A percentile compares a stretch with the other conserved stretches of the same genome.
These are phyloP conservation scores for Tetraselmis striata DNA, from an alignment of 139 green algal genomes.

Conservation along the genomic window DNA sequence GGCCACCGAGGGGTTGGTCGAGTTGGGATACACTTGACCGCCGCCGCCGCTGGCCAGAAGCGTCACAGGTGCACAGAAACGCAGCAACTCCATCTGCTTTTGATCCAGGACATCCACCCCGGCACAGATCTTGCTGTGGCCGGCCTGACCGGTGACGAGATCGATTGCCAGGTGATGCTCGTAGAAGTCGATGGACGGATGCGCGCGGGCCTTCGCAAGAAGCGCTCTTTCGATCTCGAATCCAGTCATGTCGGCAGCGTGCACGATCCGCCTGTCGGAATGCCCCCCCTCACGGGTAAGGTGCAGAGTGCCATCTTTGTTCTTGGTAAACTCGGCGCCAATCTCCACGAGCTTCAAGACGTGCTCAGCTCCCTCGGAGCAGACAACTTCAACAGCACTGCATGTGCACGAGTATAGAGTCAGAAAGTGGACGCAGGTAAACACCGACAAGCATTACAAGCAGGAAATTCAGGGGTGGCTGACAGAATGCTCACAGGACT, in stretches of 20 bases:
- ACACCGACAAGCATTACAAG: no score
- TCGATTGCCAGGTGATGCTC: slow-evolving; percentile 70
- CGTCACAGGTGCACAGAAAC: slow-evolving; percentile 67
- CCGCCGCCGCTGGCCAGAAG: slow-evolving; percentile 88
- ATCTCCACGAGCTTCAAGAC: slow-evolving; percentile 86
- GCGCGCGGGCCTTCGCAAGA: slow-evolving; percentile 43
- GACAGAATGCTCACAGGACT: no score
- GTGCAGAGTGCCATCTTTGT: slow-evolving; percentile 70
- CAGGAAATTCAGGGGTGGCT: no score
- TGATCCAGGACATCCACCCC: slow-evolving; percentile 76
- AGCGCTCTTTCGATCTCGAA: slow-evolving; percentile 90
- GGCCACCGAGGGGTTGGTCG: slow-evolving; percentile 91
- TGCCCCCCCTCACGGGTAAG: slow-evolving; percentile 93
- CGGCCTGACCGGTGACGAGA: slow-evolving; percentile 7
- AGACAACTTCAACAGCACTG: slow-evolving; percentile 88
- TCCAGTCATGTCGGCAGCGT: slow-evolving; percentile 90
- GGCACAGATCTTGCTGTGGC: slow-evolving; percentile 53
- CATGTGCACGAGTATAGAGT: not conserved
- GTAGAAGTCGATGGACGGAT: slow-evolving; percentile 77
- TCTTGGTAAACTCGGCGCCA: slow-evolving; percentile 81
- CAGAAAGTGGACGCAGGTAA: no score
- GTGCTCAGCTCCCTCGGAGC: slow-evolving; percentile 74
- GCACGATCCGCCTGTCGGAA: slow-evolving; percentile 84
- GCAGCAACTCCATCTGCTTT: not conserved
- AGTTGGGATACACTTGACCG: slow-evolving; percentile 91